phyloP scores from a whole-genome alignment of 2,329 filamentous ascomycete species.

The Pestalotiopsis sp. region DNA sequence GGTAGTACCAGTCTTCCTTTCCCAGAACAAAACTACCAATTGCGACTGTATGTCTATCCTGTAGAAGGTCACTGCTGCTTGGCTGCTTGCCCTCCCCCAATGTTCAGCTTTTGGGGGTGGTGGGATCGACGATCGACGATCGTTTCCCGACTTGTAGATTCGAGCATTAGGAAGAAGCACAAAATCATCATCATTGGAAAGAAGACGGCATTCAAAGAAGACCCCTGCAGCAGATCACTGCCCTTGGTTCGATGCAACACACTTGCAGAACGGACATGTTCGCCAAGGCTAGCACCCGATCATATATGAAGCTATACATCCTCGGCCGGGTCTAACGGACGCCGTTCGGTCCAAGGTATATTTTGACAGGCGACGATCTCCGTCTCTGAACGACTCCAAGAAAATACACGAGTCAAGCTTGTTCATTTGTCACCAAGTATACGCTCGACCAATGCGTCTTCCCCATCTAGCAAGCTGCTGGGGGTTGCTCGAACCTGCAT shows the following conservation, averaged over 20 bases:
- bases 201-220: background rate
- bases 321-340: background rate
- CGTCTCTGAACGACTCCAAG: background rate
- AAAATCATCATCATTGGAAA: background rate
- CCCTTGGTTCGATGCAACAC: background rate
- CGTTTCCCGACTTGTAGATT: background rate
- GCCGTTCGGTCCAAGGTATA: background rate
- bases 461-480: background rate
- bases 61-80: background rate
- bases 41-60: too few species aligned
- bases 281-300: background rate
- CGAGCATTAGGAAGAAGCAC: background rate
- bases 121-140: background rate
- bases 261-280: background rate
- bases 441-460: background rate
- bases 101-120: background rate
- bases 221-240: background rate
- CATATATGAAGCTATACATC: background rate
- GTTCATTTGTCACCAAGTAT: background rate
- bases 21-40: too few species aligned
- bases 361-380: background rate
- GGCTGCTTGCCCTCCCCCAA: background rate
- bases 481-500: too few species aligned
- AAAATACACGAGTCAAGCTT: background rate
- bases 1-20: too few species aligned